Evolutionary conservation across 805 yeast species (phyloP), one percentile per base, ranked within the genome.

Genomic region (Myxozyma udenii): DNA sequence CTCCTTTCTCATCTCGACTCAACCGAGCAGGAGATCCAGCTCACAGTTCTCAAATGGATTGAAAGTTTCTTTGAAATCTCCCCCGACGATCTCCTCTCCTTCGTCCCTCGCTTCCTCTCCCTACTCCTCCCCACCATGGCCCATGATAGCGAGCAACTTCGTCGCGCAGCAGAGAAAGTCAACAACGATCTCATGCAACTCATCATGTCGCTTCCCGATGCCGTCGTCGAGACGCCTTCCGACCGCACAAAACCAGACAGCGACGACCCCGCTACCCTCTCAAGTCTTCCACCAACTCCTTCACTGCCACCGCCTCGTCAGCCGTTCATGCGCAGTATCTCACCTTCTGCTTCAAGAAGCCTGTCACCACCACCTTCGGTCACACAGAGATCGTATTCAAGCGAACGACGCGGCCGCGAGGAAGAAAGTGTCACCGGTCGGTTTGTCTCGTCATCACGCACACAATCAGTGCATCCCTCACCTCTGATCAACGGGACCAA

Each of bases 31-130:
- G 87, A 87, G 61, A 85, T 90, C 41, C 95, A 87, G 66, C 68
- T 83, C 28, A 86, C 85, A 2, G 87, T 87, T 0, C 72, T 91
- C 44, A 79, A 81, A 42, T 93, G 98, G 98, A 70, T 93, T 14
- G 82, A 79, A 48, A 81, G 82, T 16, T 72, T 93, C 30, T 69
- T 93, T 23, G 79, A 78, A 14, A 80, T 86, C 16, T 81, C 91
- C 0, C 91, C 97, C 0, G 73, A 76, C 36, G 85, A 90, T 41
- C 83, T 91, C 55, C 72, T 85, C 23, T 80, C 83, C 22, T 84
- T 79, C 52, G 76, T 87, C 46, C 88, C 96, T 1, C 83, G 86
- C 48, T 73, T 91, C 36, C 72, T 91, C 14, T 75, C 90, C 1
- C 79, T 84, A 3, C 71, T 87, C 37, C 72, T 90, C 54, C 77